Evolutionary conservation across 306 rosid genomes (phyloP), one percentile per base, ranked within the genome.

Genomic region (Sechiopsis laciniata): DNA sequence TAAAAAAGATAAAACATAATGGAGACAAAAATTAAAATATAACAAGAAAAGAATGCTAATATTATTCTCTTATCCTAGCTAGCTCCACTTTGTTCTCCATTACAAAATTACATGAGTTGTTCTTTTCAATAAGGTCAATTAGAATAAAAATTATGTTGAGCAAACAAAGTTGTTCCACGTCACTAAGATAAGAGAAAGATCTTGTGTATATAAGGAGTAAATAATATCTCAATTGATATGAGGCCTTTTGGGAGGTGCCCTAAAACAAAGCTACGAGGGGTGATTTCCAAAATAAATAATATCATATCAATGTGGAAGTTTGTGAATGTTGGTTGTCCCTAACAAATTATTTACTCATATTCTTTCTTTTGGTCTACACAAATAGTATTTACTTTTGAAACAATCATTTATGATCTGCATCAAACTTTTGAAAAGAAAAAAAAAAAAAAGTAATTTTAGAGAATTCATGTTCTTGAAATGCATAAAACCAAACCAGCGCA

Each of bases 351-450:
- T 37, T 40, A 37, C 21, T 2, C 48, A 29, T 62, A 62, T 62
- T 10, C 69, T 35, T 62, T 14, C 46, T 61, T 62, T 62, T 62
- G 20, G 21, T 20, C 13, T 48, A 29, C 68, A 19, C 16, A 62
- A 62, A 15, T 62, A 62, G 21, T 62, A 62, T 32, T 62, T 62
- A 62, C 69, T 62, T 62, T 62, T 62, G 11, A 26, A 61, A 52
- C 29, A 29, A 13, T 62, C 6, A 35, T 62, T 62, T 62, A 9
- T 62, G 16, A 8, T 32, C 12, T 8, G 13, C 15, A 14, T 62
- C 50, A 35, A 62, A 62, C 69, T 8, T 35, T 62, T 26, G 3
- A 26, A 26, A 26, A 26, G 3, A 32, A 8, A 8, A 62, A 29
- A 32, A n/a, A 8, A 29, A 29, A 14, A 61, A 32, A 15, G 68